Base-by-base conservation (phyloP, 2,329 filamentous ascomycete species). In the Ceratocystis lukuohia region DNA sequence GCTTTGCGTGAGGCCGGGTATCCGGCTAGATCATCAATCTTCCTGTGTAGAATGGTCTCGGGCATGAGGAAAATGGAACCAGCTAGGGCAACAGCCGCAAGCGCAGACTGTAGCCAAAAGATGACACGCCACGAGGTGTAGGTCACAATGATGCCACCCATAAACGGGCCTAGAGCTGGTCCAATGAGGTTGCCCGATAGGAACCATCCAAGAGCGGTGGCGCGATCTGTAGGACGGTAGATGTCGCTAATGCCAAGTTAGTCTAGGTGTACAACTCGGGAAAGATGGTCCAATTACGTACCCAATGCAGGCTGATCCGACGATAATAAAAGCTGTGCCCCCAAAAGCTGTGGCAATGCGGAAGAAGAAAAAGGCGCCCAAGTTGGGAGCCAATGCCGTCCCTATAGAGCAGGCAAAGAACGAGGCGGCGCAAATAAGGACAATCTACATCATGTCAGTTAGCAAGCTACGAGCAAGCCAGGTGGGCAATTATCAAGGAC, bases 61-160 rank as follows among this genome's bases (percentile, higher is more conserved):
- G 87, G 86, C 10, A 91, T 80, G 12, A 89, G 76, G 70, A 89
- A 84, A 69, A 84, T 80, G 41, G 88, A 80, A 0, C 86, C 80
- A 0, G 85, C 22, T 0, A 80, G 77, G 0, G 83, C 85, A 0
- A 81, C 72, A 1, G 82, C 87, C 0, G 85, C 85, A 5, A 91
- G 78, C 0, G 82, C 88, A 0, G 85, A 84, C 72, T 91, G 88
- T 0, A 92, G 77, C 85, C 87, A 91, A 76, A 91, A 91, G 65
- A 91, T 89, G 53, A 83, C 82, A 20, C 87, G 80, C 89, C 89
- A 93, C 1, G 80, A 82, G 5, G 80, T 79, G 74, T 84, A 91
- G 0, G 88, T 91, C 17, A 91, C 87, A 63, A 93, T 89, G 57
- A 91, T 84, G 28, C 88, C 89, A 65, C 88, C 84, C 8, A 91